Conservation (phyloP, 2,329 filamentous ascomycete species). For the Esteya vermicola region DNA sequence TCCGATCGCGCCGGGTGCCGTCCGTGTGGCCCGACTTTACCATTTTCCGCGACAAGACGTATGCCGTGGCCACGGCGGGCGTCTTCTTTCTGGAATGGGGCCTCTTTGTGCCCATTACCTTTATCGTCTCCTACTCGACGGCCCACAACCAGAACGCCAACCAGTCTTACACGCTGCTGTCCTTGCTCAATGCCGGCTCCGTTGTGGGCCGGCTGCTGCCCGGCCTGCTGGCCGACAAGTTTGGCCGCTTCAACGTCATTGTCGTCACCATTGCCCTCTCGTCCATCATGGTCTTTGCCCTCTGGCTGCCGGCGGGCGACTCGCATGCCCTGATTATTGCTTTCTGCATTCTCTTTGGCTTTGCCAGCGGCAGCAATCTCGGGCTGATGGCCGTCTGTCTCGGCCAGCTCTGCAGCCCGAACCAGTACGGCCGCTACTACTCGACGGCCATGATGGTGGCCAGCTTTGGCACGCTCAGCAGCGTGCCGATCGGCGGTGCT, state of each 20-base stretch:
- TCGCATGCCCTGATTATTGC: conserved; percentile 45
- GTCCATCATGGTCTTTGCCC: conserved; percentile 40
- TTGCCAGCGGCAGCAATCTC: conserved; percentile 67
- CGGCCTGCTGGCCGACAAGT: conserved; percentile 57
- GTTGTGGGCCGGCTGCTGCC: conserved; percentile 65
- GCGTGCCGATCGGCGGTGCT: conserved; percentile 28
- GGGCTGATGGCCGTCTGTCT: conserved; percentile 68
- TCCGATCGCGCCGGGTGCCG: conserved; percentile 1
- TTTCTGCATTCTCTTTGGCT: conserved; percentile 62
- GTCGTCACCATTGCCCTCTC: conserved; percentile 47
- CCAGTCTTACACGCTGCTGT: conserved; percentile 62
- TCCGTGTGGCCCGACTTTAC: conserved; percentile 41
- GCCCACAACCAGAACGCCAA: conserved; percentile 41
- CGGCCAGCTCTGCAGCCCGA: conserved; percentile 64
- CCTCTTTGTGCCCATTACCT: conserved; percentile 61
- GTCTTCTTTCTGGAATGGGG: conserved; percentile 60
- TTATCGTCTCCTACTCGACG: conserved; percentile 58
- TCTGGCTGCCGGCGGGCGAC: conserved; percentile 55
- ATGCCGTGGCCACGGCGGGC: conserved; percentile 44
- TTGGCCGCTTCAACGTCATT: conserved; percentile 73
- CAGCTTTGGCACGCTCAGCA: conserved; percentile 49
- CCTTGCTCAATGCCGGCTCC: conserved; percentile 67
- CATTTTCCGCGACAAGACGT: conserved; percentile 46
- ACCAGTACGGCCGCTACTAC: conserved; percentile 53
- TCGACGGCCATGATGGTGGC: conserved; percentile 67